Percentiles rank a stretch among this genome's conserved stretches.
phyloP scores from a whole-genome alignment of 2,329 filamentous ascomycete species.

The Talaromyces sp. region DNA sequence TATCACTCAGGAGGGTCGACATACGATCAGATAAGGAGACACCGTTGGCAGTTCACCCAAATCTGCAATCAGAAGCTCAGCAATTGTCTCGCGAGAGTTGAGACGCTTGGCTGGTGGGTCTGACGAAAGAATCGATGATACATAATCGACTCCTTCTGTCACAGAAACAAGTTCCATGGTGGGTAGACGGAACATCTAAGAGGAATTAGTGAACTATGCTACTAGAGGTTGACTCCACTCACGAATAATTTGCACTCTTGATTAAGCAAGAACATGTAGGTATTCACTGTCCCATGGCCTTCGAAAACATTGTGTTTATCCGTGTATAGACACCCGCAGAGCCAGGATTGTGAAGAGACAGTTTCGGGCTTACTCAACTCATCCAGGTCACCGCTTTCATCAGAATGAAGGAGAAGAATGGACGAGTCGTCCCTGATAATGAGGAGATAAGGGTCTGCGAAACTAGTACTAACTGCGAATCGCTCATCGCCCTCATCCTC shows the following conservation, averaged over 20 bases:
- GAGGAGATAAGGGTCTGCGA: constrained; percentile 79
- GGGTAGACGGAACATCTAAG: constrained; percentile 69
- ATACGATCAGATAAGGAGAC: constrained; percentile 75
- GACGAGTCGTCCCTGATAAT: constrained; percentile 80
- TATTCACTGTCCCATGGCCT: constrained; percentile 40
- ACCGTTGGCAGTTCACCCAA: constrained; percentile 68
- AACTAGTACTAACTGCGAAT: constrained; percentile 71
- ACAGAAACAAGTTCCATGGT: constrained; percentile 68
- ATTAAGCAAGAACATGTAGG: constrained; percentile 72
- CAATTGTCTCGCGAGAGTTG: constrained; percentile 65
- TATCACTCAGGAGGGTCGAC: constrained; percentile 26
- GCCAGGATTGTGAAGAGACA: constrained; percentile 64
- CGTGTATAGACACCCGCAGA: constrained; percentile 77
- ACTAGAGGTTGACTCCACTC: constrained; percentile 33
- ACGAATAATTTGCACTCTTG: constrained; percentile 70
- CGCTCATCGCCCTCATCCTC: constrained; percentile 77
- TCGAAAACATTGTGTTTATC: constrained; percentile 56
- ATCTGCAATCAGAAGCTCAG: constrained; percentile 77
- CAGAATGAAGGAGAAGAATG: constrained; percentile 71
- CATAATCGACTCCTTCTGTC: constrained; percentile 69
- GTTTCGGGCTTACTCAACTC: constrained; percentile 64
- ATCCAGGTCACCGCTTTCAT: constrained; percentile 77
- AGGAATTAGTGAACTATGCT: not conserved
- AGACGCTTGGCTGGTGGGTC: constrained; percentile 67
- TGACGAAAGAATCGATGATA: constrained; percentile 68